These are phyloP conservation scores for Pulchroboletus neoregius DNA, from an alignment of 1,284 basidiomycete species.

Conservation along the genomic window DNA sequence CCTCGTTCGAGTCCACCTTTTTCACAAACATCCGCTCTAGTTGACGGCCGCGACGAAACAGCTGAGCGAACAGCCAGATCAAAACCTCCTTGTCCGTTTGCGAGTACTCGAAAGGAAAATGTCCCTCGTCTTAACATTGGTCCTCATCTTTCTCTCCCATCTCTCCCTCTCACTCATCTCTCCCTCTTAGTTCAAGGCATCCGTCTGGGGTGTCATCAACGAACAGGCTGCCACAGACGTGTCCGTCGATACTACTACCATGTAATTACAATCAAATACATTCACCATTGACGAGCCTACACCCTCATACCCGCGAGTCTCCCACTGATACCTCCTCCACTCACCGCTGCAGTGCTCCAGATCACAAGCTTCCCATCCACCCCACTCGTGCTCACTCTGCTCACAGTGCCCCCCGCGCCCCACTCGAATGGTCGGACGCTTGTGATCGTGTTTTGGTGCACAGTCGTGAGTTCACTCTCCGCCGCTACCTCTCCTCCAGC, in stretches of 20 bases:
- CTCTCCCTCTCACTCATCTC: not conserved
- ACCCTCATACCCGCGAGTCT: constrained; percentile 52
- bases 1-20: no score
- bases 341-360: constrained; percentile 73
- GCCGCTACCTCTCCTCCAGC: constrained; percentile 38
- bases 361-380: constrained; percentile 93
- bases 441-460: constrained; percentile 99
- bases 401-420: constrained; percentile 55
- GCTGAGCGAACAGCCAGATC: constrained; percentile 69
- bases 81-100: constrained; percentile 71
- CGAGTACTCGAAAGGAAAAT: constrained; percentile 90
- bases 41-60: constrained; percentile 54
- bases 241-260: constrained; percentile 20
- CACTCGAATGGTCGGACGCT: constrained; percentile 76
- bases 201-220: constrained; percentile 92
- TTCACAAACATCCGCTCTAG: no score
- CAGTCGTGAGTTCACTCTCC: constrained; percentile 78
- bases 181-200: constrained; percentile 77
- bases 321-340: constrained; percentile 33
- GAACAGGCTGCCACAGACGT: constrained; percentile 69
- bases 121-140: constrained; percentile 88
- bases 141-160: constrained; percentile 11
- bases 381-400: constrained; percentile 85
- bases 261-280: constrained; percentile 10
- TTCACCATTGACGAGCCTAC: constrained; percentile 28